Conservation (phyloP, 2,329 filamentous ascomycete genomes). For the Penicillium italicum region DNA sequence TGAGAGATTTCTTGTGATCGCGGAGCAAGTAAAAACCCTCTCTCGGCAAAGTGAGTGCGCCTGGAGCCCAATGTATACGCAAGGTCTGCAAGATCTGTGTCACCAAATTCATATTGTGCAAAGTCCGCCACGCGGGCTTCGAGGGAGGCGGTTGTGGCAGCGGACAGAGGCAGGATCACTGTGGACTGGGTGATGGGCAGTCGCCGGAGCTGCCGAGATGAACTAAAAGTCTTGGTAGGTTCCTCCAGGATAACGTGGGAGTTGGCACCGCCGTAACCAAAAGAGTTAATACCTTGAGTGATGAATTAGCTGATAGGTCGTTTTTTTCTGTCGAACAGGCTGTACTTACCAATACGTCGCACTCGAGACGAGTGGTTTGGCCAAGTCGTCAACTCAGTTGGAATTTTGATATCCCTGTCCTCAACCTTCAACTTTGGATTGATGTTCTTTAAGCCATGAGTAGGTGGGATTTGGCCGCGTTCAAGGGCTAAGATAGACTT, state of each 20-base stretch:
- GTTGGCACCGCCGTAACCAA: background rate
- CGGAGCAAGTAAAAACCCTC: background rate
- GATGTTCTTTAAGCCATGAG: background rate
- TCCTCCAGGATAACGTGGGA: background rate
- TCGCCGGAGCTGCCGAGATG: background rate
- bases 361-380: background rate
- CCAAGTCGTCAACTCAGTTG: background rate
- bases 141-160: background rate
- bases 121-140: background rate
- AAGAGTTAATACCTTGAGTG: background rate
- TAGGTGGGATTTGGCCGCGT: background rate
- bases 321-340: too few relatives aligned
- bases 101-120: background rate
- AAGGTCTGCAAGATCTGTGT: background rate
- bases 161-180: background rate
- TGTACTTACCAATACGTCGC: background rate
- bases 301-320: too few relatives aligned
- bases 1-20: background rate
- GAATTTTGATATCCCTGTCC: background rate
- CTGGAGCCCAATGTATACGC: background rate
- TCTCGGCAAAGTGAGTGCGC: background rate
- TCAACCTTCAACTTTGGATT: background rate
- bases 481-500: background rate
- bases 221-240: background rate
- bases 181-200: background rate